Base-by-base conservation (phyloP, 2,329 filamentous ascomycete genomes). In the Pseudogymnoascus sp. region DNA sequence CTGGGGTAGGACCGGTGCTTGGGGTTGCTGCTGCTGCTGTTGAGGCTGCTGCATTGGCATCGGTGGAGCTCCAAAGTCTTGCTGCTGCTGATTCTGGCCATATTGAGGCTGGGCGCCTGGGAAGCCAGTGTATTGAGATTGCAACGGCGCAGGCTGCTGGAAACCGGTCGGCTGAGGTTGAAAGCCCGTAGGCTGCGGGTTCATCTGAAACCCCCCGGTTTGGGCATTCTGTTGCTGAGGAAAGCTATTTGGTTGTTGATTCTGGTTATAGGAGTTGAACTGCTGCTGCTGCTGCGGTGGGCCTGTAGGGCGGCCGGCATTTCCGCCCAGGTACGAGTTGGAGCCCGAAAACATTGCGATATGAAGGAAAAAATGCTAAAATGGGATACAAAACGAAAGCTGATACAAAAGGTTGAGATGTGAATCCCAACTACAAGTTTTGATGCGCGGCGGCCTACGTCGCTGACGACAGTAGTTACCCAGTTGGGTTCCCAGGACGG, bases 261-360 rank as follows among this genome's bases (percentile, higher is more conserved):
- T 71, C 62, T 75, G 74, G 62, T 71, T 72, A 67, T 74, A 76
- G 69, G 75, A 70, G 66, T 77, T 74, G 63, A 83, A 81, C 66
- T 81, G 78, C 73, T 78, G 75, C 69, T 81, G 81, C 69, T 81
- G 81, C 78, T 81, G 80, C 66, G 81, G 85, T 72, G 84, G 84
- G 62, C 86, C 85, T 60, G 89, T 89, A 65, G 87, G 89, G 75
- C 89, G 85, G 80, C 82, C 89, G 74, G 88, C 91, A 75, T 83
- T 84, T 78, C 87, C 89, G 77, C 91, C 91, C 72, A 96, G 79
- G 77, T 88, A 97, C 68, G 90, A 88, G 80, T 90, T 96, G 69
- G 91, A 90, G 75, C 89, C 91, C 69, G 91, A 95, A 79, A 91
- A 97, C 93, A 97, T 97, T 77, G 72, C 74, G 62, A 44, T 67